phyloP scores from a whole-genome alignment of 441 rosid species.

The Eruca vesicaria region DNA sequence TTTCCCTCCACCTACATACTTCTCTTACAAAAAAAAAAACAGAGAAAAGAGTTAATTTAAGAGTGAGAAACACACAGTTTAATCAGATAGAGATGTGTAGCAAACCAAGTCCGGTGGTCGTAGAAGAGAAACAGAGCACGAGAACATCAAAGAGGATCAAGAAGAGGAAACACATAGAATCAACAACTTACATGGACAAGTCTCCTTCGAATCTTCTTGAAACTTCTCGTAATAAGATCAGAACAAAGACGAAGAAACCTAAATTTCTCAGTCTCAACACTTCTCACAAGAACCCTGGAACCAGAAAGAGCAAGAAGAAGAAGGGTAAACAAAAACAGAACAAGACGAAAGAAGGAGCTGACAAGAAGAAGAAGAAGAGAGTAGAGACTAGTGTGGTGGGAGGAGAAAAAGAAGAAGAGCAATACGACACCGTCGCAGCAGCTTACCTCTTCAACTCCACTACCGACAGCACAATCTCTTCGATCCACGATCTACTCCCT shows the following conservation, averaged over 20 bases:
- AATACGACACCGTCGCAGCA: constrained; percentile 48
- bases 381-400: not conserved
- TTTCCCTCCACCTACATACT: constrained; percentile 24
- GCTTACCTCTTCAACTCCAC: constrained; percentile 54
- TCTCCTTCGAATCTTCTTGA: constrained; percentile 14
- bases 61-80: constrained; percentile 6
- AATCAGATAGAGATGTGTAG: constrained; percentile 22
- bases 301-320: constrained; percentile 6
- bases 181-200: constrained; percentile 7
- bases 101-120: constrained; percentile 8
- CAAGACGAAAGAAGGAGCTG: not conserved
- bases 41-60: constrained; percentile 14
- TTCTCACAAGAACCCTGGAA: not conserved
- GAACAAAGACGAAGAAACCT: constrained; percentile 60
- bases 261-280: constrained; percentile 50
- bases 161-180: constrained; percentile 21
- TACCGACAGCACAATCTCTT: constrained; percentile 52
- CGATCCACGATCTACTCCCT: constrained; percentile 57
- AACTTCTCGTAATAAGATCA: constrained; percentile 42
- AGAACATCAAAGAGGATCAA: constrained; percentile 28
- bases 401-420: constrained; percentile 27
- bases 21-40: not conserved
- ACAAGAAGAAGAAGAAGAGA: constrained; percentile 19
- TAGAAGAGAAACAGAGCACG: constrained; percentile 21
- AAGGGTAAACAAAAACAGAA: constrained; percentile 12